These are phyloP conservation scores for Coemansia sp. DNA, from an alignment of 192 early-diverging fungal species.

Conservation along the genomic window DNA sequence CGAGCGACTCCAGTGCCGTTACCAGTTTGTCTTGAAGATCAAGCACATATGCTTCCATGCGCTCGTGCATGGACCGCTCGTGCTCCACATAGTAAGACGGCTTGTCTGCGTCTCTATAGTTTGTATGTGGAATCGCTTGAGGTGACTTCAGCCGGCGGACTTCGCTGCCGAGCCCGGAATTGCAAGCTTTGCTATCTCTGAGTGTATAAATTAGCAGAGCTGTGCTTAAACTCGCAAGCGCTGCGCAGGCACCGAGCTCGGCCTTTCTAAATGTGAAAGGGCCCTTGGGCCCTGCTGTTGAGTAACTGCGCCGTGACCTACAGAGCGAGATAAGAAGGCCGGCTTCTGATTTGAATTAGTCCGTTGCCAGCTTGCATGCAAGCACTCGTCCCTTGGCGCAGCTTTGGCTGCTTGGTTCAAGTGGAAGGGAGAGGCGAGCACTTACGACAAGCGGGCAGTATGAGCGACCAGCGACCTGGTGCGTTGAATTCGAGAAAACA, in stretches of 20 bases:
- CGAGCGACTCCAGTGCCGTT: constrained; percentile 55
- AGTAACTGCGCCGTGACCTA: constrained; percentile 2
- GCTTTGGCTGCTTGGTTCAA: neutral
- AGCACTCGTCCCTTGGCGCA: neutral
- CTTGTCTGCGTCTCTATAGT: constrained; percentile 9
- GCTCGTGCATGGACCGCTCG: constrained; percentile 62
- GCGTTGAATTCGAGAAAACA: constrained; percentile 1
- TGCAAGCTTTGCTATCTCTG: neutral
- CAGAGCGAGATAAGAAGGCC: neutral
- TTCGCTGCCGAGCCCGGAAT: constrained; percentile 17
- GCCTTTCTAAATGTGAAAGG: too few species aligned
- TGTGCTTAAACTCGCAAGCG: too few species aligned
- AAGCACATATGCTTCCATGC: constrained; percentile 78
- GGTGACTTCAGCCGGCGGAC: constrained; percentile 14
- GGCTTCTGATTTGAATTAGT: neutral
- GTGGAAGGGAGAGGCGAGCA: neutral
- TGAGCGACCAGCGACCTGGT: neutral
- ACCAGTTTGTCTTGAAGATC: constrained; percentile 76
- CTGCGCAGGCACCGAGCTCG: too few species aligned
- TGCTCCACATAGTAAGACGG: constrained; percentile 28
- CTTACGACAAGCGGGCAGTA: constrained; percentile 1
- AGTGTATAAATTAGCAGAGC: neutral
- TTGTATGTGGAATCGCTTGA: constrained; percentile 23
- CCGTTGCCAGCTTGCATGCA: neutral
- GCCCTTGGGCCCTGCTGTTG: neutral